Evolutionary conservation across 2,329 filamentous ascomycete genomes (phyloP).

Genomic region (Curvularia sp.): DNA sequence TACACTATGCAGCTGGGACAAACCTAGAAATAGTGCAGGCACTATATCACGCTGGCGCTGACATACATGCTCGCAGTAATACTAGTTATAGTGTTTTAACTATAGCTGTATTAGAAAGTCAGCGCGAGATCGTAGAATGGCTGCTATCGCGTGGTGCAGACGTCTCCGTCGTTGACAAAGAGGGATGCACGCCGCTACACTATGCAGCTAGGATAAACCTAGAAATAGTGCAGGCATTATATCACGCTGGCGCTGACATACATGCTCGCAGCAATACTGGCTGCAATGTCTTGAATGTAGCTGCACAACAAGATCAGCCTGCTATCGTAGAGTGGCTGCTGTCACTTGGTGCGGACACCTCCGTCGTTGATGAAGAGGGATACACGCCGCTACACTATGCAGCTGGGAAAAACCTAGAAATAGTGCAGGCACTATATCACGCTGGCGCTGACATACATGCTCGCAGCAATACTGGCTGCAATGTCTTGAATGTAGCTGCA

Average conservation of each 20-base stretch:
- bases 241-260: neutral
- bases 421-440: neutral
- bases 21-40: neutral
- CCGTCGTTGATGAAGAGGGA: neutral
- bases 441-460: neutral
- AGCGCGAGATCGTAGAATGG: neutral
- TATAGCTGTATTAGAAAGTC: neutral
- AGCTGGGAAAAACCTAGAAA: neutral
- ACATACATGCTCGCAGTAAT: neutral
- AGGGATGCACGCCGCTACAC: neutral
- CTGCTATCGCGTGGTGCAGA: neutral
- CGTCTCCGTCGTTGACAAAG: neutral
- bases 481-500: neutral
- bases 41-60: neutral
- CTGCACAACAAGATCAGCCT: neutral
- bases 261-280: neutral
- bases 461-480: rapidly evolving
- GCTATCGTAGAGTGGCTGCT: neutral
- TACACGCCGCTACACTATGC: neutral
- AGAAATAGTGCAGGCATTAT: neutral
- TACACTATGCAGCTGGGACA: neutral
- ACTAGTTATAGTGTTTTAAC: neutral
- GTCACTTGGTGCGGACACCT: neutral
- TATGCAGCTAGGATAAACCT: neutral
- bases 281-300: neutral